phyloP scores from a whole-genome alignment of 352 stramenopile species.

The Halophytophthora batemanensis region DNA sequence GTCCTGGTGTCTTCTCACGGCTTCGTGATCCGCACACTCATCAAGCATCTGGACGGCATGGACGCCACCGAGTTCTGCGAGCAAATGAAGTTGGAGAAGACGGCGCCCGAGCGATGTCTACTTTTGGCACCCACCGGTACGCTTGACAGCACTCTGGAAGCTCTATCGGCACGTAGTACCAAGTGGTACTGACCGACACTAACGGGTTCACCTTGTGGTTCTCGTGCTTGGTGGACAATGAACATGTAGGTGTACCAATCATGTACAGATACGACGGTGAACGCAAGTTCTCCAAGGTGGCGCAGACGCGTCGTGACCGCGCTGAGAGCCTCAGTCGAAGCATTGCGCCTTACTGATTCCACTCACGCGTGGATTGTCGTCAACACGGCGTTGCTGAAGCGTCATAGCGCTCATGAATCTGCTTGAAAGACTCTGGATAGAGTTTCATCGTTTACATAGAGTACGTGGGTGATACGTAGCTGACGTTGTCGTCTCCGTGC shows the following conservation, averaged over 20 bases:
- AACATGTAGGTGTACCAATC: conserved; percentile 55
- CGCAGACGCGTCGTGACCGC: conserved; percentile 66
- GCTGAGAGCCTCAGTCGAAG: conserved; percentile 72
- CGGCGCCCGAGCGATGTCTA: conserved; percentile 65
- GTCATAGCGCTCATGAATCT: too few species aligned
- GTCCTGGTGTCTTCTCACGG: conserved; percentile 79
- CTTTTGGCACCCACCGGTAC: conserved; percentile 72
- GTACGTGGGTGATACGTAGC: too few species aligned
- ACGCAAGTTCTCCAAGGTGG: conserved; percentile 65
- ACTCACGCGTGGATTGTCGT: neutral
- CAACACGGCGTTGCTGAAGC: too few species aligned
- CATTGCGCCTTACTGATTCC: conserved; percentile 59
- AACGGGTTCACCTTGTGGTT: conserved; percentile 5
- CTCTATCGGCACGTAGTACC: too few species aligned
- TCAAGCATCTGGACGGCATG: conserved; percentile 83
- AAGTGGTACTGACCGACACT: neutral
- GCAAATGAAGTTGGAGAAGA: conserved; percentile 85
- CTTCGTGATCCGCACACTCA: conserved; percentile 84
- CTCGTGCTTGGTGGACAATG: neutral
- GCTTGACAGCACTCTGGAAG: neutral
- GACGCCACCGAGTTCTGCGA: conserved; percentile 69
- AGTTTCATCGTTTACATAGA: too few species aligned
- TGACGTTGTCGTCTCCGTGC: too few species aligned
- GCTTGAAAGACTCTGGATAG: too few species aligned
- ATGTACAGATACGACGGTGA: conserved; percentile 79